Conservation (phyloP, 176 grass and related monocot genomes). For the Oryza coarctata region DNA sequence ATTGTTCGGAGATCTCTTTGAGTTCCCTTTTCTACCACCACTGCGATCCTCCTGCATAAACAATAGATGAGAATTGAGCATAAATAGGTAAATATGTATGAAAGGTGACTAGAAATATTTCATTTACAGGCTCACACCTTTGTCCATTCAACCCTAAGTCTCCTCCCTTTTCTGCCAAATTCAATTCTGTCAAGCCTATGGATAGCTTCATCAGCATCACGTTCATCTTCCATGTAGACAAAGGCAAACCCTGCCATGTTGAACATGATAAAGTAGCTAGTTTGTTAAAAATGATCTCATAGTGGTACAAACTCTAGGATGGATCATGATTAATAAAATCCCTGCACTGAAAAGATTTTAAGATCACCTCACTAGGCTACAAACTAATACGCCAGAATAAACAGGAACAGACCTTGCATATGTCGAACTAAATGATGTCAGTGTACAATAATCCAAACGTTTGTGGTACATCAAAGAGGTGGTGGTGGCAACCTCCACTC, state of each 20-base stretch:
- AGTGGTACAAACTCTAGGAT: conserved; percentile 6
- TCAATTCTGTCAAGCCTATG: conserved; percentile 77
- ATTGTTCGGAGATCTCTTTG: conserved; percentile 70
- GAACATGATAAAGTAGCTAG: conserved; percentile 20
- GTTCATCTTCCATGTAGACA: conserved; percentile 98
- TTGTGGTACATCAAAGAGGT: conserved; percentile 65
- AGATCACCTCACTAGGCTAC: conserved; percentile 50
- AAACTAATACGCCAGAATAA: conserved; percentile 63
- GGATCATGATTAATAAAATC: conserved; percentile 19
- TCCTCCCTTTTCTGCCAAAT: conserved; percentile 88
- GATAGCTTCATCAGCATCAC: conserved; percentile 91
- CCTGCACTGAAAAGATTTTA: conserved; percentile 25
- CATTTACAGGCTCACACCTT: conserved; percentile 47
- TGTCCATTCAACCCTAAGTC: conserved; percentile 89
- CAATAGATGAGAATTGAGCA: conserved; percentile 5
- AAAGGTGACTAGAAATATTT: conserved; percentile 7
- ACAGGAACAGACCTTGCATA: conserved; percentile 92
- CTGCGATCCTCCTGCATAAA: conserved; percentile 75
- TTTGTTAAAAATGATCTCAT: conserved; percentile 22
- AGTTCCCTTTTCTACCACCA: conserved; percentile 59
- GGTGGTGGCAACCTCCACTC: conserved; percentile 81
- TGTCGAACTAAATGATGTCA: conserved; percentile 83
- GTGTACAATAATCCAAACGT: conserved; percentile 68
- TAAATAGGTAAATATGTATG: neutral
- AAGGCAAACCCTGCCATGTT: conserved; percentile 86